Evolutionary conservation across 2,329 filamentous ascomycete species (phyloP).

Genomic region (Hyphodiscus sp.): DNA sequence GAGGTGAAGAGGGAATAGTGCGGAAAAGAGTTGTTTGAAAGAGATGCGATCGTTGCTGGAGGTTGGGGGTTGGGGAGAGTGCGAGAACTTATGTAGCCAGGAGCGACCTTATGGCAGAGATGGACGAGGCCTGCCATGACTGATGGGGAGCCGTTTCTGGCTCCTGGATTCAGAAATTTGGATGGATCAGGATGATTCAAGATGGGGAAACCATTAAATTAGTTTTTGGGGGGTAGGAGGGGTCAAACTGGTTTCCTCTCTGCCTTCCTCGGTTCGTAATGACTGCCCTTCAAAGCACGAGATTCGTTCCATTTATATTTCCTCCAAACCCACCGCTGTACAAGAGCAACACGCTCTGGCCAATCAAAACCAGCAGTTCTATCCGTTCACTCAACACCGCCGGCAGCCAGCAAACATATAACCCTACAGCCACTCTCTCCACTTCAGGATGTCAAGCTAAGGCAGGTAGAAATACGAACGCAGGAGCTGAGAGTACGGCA

Average conservation of each 20-base stretch:
- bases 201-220: too few relatives aligned
- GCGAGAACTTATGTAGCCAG: not conserved
- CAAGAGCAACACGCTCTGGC: too few relatives aligned
- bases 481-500: constrained; percentile 7
- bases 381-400: not conserved
- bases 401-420: constrained; percentile 5
- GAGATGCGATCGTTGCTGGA: constrained; percentile 7
- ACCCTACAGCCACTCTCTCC: constrained; percentile 2
- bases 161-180: too few relatives aligned
- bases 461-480: constrained; percentile 5
- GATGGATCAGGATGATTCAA: too few relatives aligned
- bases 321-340: constrained; percentile 2
- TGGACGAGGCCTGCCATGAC: too few relatives aligned
- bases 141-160: too few relatives aligned
- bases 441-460: constrained; percentile 5
- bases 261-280: not conserved
- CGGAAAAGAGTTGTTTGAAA: constrained; percentile 2
- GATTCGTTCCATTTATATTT: constrained; percentile 4
- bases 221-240: too few relatives aligned
- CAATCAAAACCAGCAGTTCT: constrained; percentile 6
- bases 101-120: too few relatives aligned
- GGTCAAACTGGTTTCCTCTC: not conserved
- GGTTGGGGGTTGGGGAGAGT: constrained; percentile 7
- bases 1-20: too few relatives aligned
- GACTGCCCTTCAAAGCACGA: not conserved